Base-by-base conservation (phyloP, 2,329 filamentous ascomycete genomes). In the Penicillium thymicola region DNA sequence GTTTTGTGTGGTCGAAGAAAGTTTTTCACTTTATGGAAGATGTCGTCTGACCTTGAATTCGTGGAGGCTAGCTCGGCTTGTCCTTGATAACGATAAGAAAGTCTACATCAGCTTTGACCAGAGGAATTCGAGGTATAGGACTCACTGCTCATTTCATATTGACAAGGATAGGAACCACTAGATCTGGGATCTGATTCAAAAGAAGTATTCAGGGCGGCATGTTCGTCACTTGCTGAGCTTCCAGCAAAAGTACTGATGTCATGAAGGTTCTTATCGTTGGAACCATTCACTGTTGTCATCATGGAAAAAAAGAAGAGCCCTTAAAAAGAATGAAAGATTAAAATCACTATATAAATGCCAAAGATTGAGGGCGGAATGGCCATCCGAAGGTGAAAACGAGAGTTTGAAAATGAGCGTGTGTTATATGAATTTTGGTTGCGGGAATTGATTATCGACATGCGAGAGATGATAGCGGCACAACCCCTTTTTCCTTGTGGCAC, bases 211-310 rank as follows among this genome's bases (percentile, higher is more conserved):
- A 38, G 25, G 32, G 40, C 40, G 30, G 30, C 23, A 46, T 52
- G 40, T 25, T 52, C 50, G 23, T 52, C 41, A 45, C 25, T 37
- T 14, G 14, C 40, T 13, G 50, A 52, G 32, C 49, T 45, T 43
- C 37, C 50, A 25, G 40, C 23, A 18, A 44, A 52, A 30, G 50
- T 18, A 47, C 37, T 47, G 32, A 52, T 47, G 18, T 52, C 50
- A 46, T 38, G 38, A n/a, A 36, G 49, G 49, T 44, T 45, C 30
- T 44, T 51, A 25, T 43, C 21, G 28, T 51, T 51, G 21, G 49
- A 51, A 51, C 49, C 49, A 51, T 51, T 42, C 38, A 21, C 28
- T 51, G 49, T 51, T 40, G 30, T 52, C 50, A 52, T 52, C 50
- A 38, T 47, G 50, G 27, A 34, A 44, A 44, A 27, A 34, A 34